Conservation (phyloP, 371 early-diverging fungal species). For the Choanephora cucurbitarum region DNA sequence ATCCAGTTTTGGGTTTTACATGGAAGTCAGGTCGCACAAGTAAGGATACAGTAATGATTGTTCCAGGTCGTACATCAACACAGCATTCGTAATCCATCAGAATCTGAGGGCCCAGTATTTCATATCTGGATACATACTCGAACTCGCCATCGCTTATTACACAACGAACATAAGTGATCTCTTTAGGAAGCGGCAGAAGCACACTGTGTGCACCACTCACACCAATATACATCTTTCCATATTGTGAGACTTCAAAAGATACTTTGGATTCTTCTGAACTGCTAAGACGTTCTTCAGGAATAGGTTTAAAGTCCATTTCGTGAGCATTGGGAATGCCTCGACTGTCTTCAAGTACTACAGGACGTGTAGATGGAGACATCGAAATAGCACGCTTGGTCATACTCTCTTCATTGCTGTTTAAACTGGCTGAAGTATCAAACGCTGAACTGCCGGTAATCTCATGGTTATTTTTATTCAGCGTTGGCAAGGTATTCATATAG, state of each 20-base stretch:
- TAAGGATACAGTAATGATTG: conserved; percentile 46
- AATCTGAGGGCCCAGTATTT: conserved; percentile 34
- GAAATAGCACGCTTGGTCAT: conserved; percentile 9
- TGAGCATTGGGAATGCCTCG: conserved; percentile 28
- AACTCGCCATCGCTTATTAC: conserved; percentile 43
- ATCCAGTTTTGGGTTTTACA: conserved; percentile 38
- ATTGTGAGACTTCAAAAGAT: conserved; percentile 7
- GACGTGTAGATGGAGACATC: background rate
- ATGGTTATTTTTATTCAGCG: background rate
- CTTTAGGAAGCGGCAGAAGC: conserved; percentile 35
- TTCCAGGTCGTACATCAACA: conserved; percentile 40
- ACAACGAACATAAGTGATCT: conserved; percentile 40
- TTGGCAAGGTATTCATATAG: conserved; percentile 26
- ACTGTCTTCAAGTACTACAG: background rate
- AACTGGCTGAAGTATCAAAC: conserved; percentile 6
- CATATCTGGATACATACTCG: conserved; percentile 41
- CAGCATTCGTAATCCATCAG: conserved; percentile 48
- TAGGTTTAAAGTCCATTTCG: conserved; percentile 15
- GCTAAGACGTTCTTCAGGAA: background rate
- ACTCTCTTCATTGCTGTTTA: conserved; percentile 2
- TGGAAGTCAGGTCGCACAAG: conserved; percentile 52
- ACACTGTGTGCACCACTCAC: conserved; percentile 35
- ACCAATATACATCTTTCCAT: conserved; percentile 40
- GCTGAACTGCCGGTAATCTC: conserved; percentile 4
- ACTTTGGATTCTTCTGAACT: conserved; percentile 10